These are phyloP conservation scores for Myxozyma nipponensis DNA, from an alignment of 805 yeast genomes.

Conservation along the genomic window DNA sequence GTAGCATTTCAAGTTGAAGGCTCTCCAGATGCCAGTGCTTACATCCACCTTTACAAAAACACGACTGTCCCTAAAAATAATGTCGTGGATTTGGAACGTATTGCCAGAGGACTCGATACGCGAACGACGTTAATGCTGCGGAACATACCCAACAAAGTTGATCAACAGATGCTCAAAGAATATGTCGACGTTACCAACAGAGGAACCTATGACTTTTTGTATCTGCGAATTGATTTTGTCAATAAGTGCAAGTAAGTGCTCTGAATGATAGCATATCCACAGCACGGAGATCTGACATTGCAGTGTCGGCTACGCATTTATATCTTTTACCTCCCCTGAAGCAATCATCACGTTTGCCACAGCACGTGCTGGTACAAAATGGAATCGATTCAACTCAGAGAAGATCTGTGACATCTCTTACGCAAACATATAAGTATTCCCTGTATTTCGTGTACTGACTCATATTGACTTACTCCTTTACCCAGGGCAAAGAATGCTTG, in stretches of 20 bases:
- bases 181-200: conserved; percentile 46
- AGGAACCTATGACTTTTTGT: conserved; percentile 40
- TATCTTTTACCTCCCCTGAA: conserved; percentile 46
- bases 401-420: conserved; percentile 51
- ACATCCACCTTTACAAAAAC: conserved; percentile 28
- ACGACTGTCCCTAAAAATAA: conserved; percentile 38
- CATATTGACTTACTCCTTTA: too few species aligned
- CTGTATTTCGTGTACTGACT: too few species aligned
- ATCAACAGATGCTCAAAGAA: conserved; percentile 45
- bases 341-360: conserved; percentile 46
- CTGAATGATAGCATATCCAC: not conserved
- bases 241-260: conserved; percentile 45
- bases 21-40: conserved; percentile 7
- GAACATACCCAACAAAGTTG: conserved; percentile 52
- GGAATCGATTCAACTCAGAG: conserved; percentile 48
- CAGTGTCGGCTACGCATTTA: conserved; percentile 53
- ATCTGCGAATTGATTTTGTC: conserved; percentile 50
- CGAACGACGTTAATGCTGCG: conserved; percentile 52
- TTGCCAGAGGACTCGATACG: conserved; percentile 43
- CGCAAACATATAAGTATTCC: conserved; percentile 42
- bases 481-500: conserved; percentile 46
- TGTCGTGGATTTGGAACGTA: conserved; percentile 42
- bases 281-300: not conserved
- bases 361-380: conserved; percentile 46
- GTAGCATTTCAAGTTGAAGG: conserved; percentile 26